These are phyloP conservation scores for Talaromyces sp. DNA, from an alignment of 2,329 filamentous ascomycete genomes.

Conservation along the genomic window DNA sequence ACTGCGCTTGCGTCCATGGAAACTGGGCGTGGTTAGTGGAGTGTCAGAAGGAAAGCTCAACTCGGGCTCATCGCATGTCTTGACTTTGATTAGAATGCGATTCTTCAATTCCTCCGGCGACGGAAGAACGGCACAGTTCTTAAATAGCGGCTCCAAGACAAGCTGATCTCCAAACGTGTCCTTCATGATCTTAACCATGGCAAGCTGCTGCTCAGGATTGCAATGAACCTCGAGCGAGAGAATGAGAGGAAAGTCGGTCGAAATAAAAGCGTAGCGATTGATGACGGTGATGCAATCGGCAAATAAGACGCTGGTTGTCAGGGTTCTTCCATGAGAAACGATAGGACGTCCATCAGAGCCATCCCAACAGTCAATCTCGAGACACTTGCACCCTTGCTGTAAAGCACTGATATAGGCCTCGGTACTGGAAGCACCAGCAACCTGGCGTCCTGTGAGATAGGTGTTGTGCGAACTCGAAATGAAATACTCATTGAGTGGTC, in stretches of 20 bases:
- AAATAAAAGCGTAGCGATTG: slow-evolving; percentile 87
- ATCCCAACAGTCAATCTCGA: slow-evolving; percentile 98
- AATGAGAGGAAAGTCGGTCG: slow-evolving; percentile 83
- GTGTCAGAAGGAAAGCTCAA: slow-evolving; percentile 26
- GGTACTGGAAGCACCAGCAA: slow-evolving; percentile 83
- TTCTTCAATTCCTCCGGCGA: slow-evolving; percentile 80
- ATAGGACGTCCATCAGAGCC: slow-evolving; percentile 79
- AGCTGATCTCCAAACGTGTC: slow-evolving; percentile 76
- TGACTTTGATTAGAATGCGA: slow-evolving; percentile 89
- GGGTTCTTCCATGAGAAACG: slow-evolving; percentile 84
- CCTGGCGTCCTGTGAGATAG: slow-evolving; percentile 85
- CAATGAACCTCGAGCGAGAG: slow-evolving; percentile 96
- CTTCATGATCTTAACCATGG: slow-evolving; percentile 87
- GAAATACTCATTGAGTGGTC: slow-evolving; percentile 92
- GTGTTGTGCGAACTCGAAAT: slow-evolving; percentile 99
- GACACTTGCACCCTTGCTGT: slow-evolving; percentile 82
- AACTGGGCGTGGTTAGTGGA: slow-evolving; percentile 19
- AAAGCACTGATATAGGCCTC: slow-evolving; percentile 92
- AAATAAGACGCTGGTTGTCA: slow-evolving; percentile 86
- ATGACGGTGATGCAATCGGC: slow-evolving; percentile 88
- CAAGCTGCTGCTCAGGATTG: slow-evolving; percentile 70
- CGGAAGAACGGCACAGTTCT: slow-evolving; percentile 64
- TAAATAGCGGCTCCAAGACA: slow-evolving; percentile 68
- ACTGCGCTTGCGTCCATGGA: slow-evolving; percentile 54
- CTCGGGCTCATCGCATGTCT: slow-evolving; percentile 61